Evolutionary conservation across 495 filamentous ascomycete species (phyloP), one percentile per base, ranked within the genome.

Genomic region (Thozetella sp.): DNA sequence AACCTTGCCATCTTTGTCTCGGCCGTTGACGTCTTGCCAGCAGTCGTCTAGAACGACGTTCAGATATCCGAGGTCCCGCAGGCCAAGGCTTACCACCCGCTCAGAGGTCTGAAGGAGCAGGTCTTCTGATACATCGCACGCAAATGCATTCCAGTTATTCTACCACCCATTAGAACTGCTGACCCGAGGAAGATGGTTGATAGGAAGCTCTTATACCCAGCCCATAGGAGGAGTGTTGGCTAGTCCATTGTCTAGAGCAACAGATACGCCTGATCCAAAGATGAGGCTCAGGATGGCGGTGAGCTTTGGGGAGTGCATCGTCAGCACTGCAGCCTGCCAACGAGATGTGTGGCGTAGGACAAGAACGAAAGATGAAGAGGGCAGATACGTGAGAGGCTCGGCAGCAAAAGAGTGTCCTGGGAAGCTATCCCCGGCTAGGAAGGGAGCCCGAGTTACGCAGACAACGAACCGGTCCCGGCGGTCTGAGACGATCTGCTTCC

Each of bases 111-210:
- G 30, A 15, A 37, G 30, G 6, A 37, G 15, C 6, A 37, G 30
- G 30, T 37, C 30, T 15, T 37, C 30, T 37, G 30, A 37, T 37
- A 37, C 30, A 37, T 37, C 30, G 30, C 43, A 48, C 12, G 43
- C 43, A 20, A 48, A 48, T 48, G 43, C 43, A 48, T 48, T 48
- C 43, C 43, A 48, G 43, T 48, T 48, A 20, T 48, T 48, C 43
- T 48, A 20, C 20, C 11, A 37, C 30, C 6, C 6, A 37, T 37
- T 37, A 37, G 30, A 6, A 6, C 15, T 37, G 6, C 15, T 37
- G 30, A 6, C 30, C 15, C 30, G 30, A 37, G 15, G 15, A 37
- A 6, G 6, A 37, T 37, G 15, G 6, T 15, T 6, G 30, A 37
- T 37, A 15, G 30, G 15, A 37, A 15, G 15, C n/a, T n/a, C n/a